Percentiles rank a stretch among this genome's conserved stretches.
These are phyloP conservation scores for Trametes pubescens DNA, from an alignment of 1,284 basidiomycete species.

Conservation along the genomic window DNA sequence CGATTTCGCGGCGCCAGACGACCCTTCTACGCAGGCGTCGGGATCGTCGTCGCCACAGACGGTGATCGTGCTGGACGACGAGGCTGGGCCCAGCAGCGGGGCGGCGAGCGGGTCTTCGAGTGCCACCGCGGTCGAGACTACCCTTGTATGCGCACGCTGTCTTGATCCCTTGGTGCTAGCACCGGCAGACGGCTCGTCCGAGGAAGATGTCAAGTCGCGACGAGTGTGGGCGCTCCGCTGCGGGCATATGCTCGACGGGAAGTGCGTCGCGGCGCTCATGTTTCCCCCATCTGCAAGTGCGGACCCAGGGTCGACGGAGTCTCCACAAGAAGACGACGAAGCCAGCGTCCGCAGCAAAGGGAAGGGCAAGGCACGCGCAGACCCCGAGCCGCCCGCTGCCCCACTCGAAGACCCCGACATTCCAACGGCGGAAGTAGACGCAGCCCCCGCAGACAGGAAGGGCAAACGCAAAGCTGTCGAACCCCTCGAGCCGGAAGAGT, in stretches of 20 bases:
- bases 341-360: constrained; percentile 25
- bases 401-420: background rate
- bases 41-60: constrained; percentile 44
- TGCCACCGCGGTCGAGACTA: constrained; percentile 34
- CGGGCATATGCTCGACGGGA: constrained; percentile 80
- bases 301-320: background rate
- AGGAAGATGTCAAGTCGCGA: constrained; percentile 47
- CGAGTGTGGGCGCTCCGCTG: constrained; percentile 75
- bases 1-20: constrained; percentile 58
- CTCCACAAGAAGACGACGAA: constrained; percentile 3
- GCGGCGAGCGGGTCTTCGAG: constrained; percentile 27
- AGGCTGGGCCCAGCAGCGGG: constrained; percentile 28
- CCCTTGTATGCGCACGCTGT: constrained; percentile 71
- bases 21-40: constrained; percentile 35
- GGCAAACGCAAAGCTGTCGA: constrained; percentile 35
- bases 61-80: constrained; percentile 41
- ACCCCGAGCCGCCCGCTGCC: constrained; percentile 2
- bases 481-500: constrained; percentile 23
- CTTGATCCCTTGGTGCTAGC: constrained; percentile 59
- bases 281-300: constrained; percentile 47
- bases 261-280: constrained; percentile 67
- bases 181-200: constrained; percentile 42
- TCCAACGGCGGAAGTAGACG: background rate
- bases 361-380: constrained; percentile 33
- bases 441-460: constrained; percentile 22